Base-by-base conservation (phyloP, 768 basidiomycete genomes). In the Boletus coccyginus region DNA sequence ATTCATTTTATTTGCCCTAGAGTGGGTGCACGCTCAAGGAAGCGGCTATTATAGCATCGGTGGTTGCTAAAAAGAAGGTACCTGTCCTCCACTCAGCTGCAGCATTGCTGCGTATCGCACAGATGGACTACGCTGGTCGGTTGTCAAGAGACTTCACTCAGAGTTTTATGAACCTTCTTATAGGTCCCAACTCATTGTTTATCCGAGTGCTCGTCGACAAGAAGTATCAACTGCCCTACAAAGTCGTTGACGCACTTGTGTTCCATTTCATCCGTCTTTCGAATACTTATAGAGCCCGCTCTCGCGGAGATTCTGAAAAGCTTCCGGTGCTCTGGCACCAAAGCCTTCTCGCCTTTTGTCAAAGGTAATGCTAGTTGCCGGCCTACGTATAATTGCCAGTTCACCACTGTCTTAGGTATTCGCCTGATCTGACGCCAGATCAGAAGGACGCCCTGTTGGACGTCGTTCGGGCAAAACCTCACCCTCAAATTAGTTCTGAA, bases 321-420 rank as follows among this genome's bases (percentile, higher is more conserved):
- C 79, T 98, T 32, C 96, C 97, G n/a, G 97, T 98, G 13, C 78
- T 99, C 12, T 99, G 97, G 97, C 93, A 99, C 70, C 97, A 99
- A 73, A 92, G 91, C 70, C 78, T 99, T 52, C 80, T 99, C 24
- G 92, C 95, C 4, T 98, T 98, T 70, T 86, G 84, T 39, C 97
- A 99, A 74, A 79, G 96, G 94, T 94, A 43, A 66, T 71, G 11
- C 13, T 24, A 21, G 40, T n/a, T 29, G n/a, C 19, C 12, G 24
- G 19, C 41, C 45, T 43, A 12, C 17, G 7, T 44, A n/a, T n/a
- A 32, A 43, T 32, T 2, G 17, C 35, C 39, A 41, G 51, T 53
- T 57, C 46, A 58, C 61, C 3, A 3, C 27, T 11, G 33, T 45
- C 32, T 32, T 65, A 97, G 95, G 66, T 99, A 98, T 73, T 89